Evolutionary conservation across 768 basidiomycete species (phyloP).

Genomic region (Termitomyces sp.): DNA sequence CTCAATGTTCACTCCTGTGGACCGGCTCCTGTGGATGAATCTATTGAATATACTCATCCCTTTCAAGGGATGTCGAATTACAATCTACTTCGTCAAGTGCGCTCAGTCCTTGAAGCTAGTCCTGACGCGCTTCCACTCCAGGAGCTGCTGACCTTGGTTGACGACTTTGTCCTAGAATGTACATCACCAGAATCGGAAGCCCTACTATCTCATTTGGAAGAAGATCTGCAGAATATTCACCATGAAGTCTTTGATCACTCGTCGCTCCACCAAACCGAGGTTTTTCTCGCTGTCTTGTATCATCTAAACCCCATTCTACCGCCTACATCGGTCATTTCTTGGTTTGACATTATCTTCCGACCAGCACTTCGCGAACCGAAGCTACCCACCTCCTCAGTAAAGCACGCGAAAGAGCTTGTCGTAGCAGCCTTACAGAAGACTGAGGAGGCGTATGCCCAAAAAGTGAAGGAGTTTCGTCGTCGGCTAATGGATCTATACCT

Average conservation of each 20-base stretch:
- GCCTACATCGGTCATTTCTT: slow-evolving; percentile 64
- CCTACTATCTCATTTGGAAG: slow-evolving; percentile 48
- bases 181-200: slow-evolving; percentile 38
- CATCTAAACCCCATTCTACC: slow-evolving; percentile 58
- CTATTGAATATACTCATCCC: slow-evolving; percentile 1
- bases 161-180: slow-evolving; percentile 50
- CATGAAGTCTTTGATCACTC: slow-evolving; percentile 60
- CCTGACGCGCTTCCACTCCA: slow-evolving; percentile 44
- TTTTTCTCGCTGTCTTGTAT: slow-evolving; percentile 61
- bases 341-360: slow-evolving; percentile 79
- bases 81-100: slow-evolving; percentile 45
- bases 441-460: slow-evolving; percentile 35
- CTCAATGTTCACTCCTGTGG: neutral
- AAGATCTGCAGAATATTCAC: slow-evolving; percentile 61
- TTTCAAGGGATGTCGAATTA: slow-evolving; percentile 28
- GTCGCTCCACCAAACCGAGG: slow-evolving; percentile 53
- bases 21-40: neutral
- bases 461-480: slow-evolving; percentile 60
- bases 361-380: slow-evolving; percentile 73
- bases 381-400: slow-evolving; percentile 49
- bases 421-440: slow-evolving; percentile 52
- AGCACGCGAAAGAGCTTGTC: slow-evolving; percentile 69
- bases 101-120: slow-evolving; percentile 48
- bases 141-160: slow-evolving; percentile 43
- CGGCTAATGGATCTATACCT: slow-evolving; percentile 72